Percentiles rank a stretch among this genome's conserved stretches.
These are phyloP conservation scores for Podila epicladia DNA, from an alignment of 192 early-diverging fungal species.

Conservation along the genomic window DNA sequence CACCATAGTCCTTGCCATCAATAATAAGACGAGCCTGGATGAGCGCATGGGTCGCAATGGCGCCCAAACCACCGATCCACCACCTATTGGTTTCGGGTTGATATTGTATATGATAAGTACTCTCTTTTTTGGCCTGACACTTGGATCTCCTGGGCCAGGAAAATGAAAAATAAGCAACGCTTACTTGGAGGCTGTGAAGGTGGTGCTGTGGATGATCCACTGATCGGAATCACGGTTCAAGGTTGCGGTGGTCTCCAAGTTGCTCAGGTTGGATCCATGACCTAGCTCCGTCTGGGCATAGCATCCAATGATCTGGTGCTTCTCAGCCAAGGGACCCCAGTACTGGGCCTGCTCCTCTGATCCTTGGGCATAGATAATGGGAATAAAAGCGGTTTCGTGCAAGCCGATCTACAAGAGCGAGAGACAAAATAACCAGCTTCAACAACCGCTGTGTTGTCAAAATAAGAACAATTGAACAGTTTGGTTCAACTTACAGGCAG, in stretches of 20 bases:
- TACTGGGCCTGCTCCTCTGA: constrained; percentile 75
- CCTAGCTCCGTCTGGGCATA: constrained; percentile 89
- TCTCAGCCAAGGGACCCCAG: constrained; percentile 73
- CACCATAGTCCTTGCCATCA: constrained; percentile 72
- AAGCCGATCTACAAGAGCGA: constrained; percentile 6
- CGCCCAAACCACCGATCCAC: constrained; percentile 85
- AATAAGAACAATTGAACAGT: not conserved
- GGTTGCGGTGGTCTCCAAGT: constrained; percentile 83
- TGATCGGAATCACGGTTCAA: constrained; percentile 77
- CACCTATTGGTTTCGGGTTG: constrained; percentile 67
- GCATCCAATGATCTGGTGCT: constrained; percentile 82
- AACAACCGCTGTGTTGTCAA: not conserved
- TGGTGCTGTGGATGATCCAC: constrained; percentile 82
- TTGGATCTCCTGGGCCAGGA: too few relatives aligned
- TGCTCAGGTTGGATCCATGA: constrained; percentile 70
- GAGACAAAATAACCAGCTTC: not conserved
- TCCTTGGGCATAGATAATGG: constrained; percentile 75
- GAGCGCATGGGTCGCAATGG: constrained; percentile 75
- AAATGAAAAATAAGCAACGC: not conserved
- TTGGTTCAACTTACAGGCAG: constrained; percentile 30
- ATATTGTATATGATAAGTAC: not conserved
- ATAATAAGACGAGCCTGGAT: constrained; percentile 84
- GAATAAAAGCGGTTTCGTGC: constrained; percentile 73
- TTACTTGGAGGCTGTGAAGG: constrained; percentile 58
- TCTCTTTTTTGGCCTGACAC: not conserved